A percentile compares a stretch with the other conserved stretches of the same genome.
Evolutionary conservation across 2,329 filamentous ascomycete species (phyloP).

Genomic region (Laburnicola sp.): DNA sequence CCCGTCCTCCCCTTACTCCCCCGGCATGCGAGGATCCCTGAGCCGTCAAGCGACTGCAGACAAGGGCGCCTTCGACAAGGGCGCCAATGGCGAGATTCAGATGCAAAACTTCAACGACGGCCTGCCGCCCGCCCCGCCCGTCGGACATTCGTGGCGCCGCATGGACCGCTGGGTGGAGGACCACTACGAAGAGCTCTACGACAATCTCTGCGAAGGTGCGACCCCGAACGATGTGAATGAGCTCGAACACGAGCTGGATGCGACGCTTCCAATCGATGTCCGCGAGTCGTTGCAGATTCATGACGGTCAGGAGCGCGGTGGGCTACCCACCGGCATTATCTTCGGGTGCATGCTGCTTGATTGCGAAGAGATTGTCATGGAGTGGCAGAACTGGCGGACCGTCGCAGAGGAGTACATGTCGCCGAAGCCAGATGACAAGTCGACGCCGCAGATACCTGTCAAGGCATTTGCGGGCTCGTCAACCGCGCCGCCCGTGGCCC

Average conservation of each 20-base stretch:
- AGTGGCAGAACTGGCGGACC: slow-evolving; percentile 94
- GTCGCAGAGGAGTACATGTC: slow-evolving; percentile 89
- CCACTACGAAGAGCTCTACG: slow-evolving; percentile 90
- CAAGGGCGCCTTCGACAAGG: slow-evolving; percentile 59
- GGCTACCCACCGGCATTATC: slow-evolving; percentile 85
- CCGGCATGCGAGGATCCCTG: slow-evolving; percentile 79
- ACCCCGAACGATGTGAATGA: slow-evolving; percentile 96
- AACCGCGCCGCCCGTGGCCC: slow-evolving; percentile 67
- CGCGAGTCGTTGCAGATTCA: slow-evolving; percentile 88
- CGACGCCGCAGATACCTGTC: slow-evolving; percentile 66
- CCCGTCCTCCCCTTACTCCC: slow-evolving; percentile 77
- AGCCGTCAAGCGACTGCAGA: slow-evolving; percentile 65
- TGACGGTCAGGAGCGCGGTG: slow-evolving; percentile 95
- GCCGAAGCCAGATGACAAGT: slow-evolving; percentile 56
- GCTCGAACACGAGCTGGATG: slow-evolving; percentile 92
- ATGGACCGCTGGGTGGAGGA: slow-evolving; percentile 94
- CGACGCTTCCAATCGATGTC: slow-evolving; percentile 88
- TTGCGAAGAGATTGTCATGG: slow-evolving; percentile 96
- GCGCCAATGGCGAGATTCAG: slow-evolving; percentile 79
- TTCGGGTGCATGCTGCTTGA: slow-evolving; percentile 95
- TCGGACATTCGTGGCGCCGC: slow-evolving; percentile 86
- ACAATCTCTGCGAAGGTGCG: slow-evolving; percentile 89
- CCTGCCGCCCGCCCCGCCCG: slow-evolving; percentile 83
- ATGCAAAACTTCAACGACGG: slow-evolving; percentile 97
- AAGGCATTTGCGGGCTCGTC: slow-evolving; percentile 72